Evolutionary conservation across 75 land plant species (phyloP).

Genomic region (Pinus taeda): DNA sequence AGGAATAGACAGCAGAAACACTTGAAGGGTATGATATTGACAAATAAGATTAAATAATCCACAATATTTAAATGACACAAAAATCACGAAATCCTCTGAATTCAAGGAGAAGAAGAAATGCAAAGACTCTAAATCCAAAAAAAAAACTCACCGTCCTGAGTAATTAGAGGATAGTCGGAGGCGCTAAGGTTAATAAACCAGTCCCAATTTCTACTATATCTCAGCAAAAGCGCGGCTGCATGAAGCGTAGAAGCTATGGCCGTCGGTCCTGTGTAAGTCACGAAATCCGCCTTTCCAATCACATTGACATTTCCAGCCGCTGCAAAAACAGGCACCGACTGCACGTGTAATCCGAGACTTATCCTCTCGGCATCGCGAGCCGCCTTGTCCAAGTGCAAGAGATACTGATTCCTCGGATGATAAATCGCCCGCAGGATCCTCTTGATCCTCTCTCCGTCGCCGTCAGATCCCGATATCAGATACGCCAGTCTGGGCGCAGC

Average conservation of each 20-base stretch:
- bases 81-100: too few relatives aligned
- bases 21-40: too few relatives aligned
- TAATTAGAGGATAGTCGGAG: slow-evolving; percentile 67
- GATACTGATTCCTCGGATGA: slow-evolving; percentile 50
- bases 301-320: slow-evolving; percentile 81
- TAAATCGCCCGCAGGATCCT: slow-evolving; percentile 57
- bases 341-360: slow-evolving; percentile 30
- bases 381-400: slow-evolving; percentile 55
- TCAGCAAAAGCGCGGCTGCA: slow-evolving; percentile 58
- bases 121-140: neutral
- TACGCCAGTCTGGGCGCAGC: slow-evolving; percentile 70
- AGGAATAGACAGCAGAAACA: too few relatives aligned
- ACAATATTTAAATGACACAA: too few relatives aligned
- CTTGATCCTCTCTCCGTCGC: slow-evolving; percentile 49
- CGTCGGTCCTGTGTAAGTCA: slow-evolving; percentile 57
- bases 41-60: too few relatives aligned
- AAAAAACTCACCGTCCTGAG: slow-evolving; percentile 69
- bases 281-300: slow-evolving; percentile 55
- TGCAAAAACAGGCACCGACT: slow-evolving; percentile 32
- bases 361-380: slow-evolving; percentile 54
- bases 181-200: slow-evolving; percentile 84
- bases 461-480: slow-evolving; percentile 63
- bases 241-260: slow-evolving; percentile 54
- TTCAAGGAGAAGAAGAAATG: too few relatives aligned
- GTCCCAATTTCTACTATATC: slow-evolving; percentile 56